phyloP scores from a whole-genome alignment of 768 basidiomycete genomes.

The Boletus barrowsii region DNA sequence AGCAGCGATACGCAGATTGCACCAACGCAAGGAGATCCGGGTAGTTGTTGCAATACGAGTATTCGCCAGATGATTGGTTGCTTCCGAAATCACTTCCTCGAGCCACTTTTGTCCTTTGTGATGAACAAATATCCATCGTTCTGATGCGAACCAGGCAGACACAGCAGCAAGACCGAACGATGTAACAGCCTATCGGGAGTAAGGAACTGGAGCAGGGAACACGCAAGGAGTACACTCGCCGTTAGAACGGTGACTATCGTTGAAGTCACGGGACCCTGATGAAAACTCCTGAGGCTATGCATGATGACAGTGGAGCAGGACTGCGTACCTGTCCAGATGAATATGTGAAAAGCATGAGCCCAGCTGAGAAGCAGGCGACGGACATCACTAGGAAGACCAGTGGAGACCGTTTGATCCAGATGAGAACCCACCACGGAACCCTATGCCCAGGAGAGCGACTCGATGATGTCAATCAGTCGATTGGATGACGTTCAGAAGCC shows the following conservation, averaged over 20 bases:
- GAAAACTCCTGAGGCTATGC: slow-evolving; percentile 10
- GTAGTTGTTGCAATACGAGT: slow-evolving; percentile 24
- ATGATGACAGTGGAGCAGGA: slow-evolving; percentile 21
- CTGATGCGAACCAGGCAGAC: slow-evolving; percentile 52
- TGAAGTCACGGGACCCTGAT: slow-evolving; percentile 57
- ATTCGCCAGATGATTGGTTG: slow-evolving; percentile 24
- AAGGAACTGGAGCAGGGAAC: slow-evolving; percentile 1
- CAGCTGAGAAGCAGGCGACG: slow-evolving; percentile 78
- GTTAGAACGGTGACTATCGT: slow-evolving; percentile 77
- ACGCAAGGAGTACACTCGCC: slow-evolving; percentile 17
- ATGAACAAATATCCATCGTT: slow-evolving; percentile 46
- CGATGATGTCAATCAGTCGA: slow-evolving; percentile 19
- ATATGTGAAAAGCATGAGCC: slow-evolving; percentile 74
- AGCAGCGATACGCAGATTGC: slow-evolving; percentile 16
- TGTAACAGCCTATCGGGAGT: slow-evolving; percentile 31
- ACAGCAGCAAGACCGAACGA: slow-evolving; percentile 48
- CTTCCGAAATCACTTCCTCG: slow-evolving; percentile 39
- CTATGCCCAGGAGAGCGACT: slow-evolving; percentile 54
- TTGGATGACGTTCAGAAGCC: slow-evolving; percentile 6
- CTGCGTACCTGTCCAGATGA: slow-evolving; percentile 61
- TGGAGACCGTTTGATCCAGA: slow-evolving; percentile 85
- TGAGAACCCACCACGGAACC: slow-evolving; percentile 59
- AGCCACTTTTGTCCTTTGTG: slow-evolving; percentile 53
- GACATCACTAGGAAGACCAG: slow-evolving; percentile 82
- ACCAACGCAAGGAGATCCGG: slow-evolving; percentile 27